Conservation (phyloP, 495 filamentous ascomycete species). For the Penicillium salamii region DNA sequence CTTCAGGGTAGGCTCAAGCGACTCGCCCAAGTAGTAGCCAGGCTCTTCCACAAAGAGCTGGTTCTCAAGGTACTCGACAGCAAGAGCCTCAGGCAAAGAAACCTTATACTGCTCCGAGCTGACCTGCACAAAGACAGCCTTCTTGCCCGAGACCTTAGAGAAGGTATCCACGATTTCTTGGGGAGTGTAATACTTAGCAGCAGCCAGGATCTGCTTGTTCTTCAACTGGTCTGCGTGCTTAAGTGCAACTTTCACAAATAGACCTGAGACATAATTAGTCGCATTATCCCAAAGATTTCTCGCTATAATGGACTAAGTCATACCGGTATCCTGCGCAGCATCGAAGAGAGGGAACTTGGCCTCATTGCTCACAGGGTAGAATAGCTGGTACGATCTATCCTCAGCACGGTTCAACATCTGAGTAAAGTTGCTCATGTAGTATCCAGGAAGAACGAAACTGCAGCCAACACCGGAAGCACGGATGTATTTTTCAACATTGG, state of each 20-base stretch:
- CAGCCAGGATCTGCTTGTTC: slow-evolving; percentile 32
- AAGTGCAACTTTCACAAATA: slow-evolving; percentile 51
- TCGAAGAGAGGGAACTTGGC: slow-evolving; percentile 53
- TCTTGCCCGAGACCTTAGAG: slow-evolving; percentile 46
- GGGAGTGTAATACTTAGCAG: slow-evolving; percentile 48
- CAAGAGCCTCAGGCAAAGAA: slow-evolving; percentile 34
- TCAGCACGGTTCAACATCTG: slow-evolving; percentile 18
- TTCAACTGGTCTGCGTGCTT: slow-evolving; percentile 20
- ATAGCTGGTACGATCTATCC: slow-evolving; percentile 13
- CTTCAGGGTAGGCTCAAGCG: slow-evolving; percentile 15
- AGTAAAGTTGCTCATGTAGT: slow-evolving; percentile 55
- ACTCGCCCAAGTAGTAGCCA: slow-evolving; percentile 51
- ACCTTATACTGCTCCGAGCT: slow-evolving; percentile 45
- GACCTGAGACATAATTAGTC: slow-evolving; percentile 3
- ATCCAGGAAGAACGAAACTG: slow-evolving; percentile 56
- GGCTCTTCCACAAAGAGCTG: slow-evolving; percentile 46
- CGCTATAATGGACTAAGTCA: slow-evolving; percentile 8
- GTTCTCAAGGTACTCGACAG: slow-evolving; percentile 52
- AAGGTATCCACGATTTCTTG: slow-evolving; percentile 47
- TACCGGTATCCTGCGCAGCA: slow-evolving; percentile 49
- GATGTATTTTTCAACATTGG: slow-evolving; percentile 40
- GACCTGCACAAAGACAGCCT: slow-evolving; percentile 41
- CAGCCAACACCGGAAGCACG: slow-evolving; percentile 40
- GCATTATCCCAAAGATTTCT: too few species aligned
- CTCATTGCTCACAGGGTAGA: slow-evolving; percentile 15